Evolutionary conservation across 2,329 filamentous ascomycete species (phyloP).

Genomic region (Microdochium nivale): DNA sequence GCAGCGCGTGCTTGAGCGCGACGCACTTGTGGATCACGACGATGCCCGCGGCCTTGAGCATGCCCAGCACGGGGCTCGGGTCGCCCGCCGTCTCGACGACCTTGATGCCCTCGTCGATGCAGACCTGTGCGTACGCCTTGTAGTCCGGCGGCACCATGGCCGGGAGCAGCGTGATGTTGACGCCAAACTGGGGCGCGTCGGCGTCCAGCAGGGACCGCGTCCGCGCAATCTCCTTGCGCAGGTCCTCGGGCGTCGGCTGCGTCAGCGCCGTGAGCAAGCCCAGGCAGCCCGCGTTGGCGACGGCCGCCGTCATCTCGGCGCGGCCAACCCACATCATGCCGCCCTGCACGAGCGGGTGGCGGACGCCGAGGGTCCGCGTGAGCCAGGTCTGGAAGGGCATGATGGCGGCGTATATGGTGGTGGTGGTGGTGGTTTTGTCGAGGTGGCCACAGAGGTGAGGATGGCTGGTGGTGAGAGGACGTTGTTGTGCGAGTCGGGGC

Average conservation of each 20-base stretch:
- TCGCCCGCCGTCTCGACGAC: slow-evolving; percentile 89
- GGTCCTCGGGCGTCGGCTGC: slow-evolving; percentile 78
- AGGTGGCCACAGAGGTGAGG: not conserved
- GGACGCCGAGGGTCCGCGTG: slow-evolving; percentile 42
- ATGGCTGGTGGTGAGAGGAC: too few species aligned
- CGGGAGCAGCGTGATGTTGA: slow-evolving; percentile 88
- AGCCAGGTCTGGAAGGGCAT: slow-evolving; percentile 46
- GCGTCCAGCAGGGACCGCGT: slow-evolving; percentile 63
- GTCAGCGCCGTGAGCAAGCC: slow-evolving; percentile 79
- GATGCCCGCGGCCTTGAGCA: slow-evolving; percentile 68
- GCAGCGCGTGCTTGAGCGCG: slow-evolving; percentile 79
- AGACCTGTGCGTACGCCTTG: slow-evolving; percentile 77
- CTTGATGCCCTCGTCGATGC: slow-evolving; percentile 80
- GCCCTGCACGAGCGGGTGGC: slow-evolving; percentile 65
- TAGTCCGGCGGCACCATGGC: slow-evolving; percentile 84
- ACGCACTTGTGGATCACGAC: slow-evolving; percentile 92
- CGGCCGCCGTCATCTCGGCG: slow-evolving; percentile 63
- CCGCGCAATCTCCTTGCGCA: slow-evolving; percentile 81
- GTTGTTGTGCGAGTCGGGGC: too few species aligned
- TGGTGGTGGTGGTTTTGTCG: not conserved
- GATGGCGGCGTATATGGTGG: not conserved
- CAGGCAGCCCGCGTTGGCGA: slow-evolving; percentile 67
- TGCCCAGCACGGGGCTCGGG: slow-evolving; percentile 76
- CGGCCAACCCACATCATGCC: slow-evolving; percentile 80
- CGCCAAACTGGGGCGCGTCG: slow-evolving; percentile 61